Percentiles rank a stretch among this genome's conserved stretches.
Evolutionary conservation across 108 stramenopile genomes (phyloP).

Genomic region (Cyclotella sp.): DNA sequence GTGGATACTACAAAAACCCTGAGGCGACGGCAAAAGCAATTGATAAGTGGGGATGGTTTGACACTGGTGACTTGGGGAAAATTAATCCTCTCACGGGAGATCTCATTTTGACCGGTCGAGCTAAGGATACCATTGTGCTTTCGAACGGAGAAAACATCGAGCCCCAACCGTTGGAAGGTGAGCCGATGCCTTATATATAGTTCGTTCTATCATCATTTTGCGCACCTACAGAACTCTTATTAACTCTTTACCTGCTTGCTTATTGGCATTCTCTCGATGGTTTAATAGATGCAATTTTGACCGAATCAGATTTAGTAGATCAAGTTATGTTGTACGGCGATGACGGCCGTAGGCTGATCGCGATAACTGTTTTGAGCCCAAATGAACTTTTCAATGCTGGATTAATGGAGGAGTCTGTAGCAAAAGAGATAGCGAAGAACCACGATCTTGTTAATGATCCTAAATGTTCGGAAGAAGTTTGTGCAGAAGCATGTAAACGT

Average conservation of each 20-base stretch:
- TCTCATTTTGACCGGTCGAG: slow-evolving; percentile 71
- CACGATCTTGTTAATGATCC: slow-evolving; percentile 79
- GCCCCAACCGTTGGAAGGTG: slow-evolving; percentile 59
- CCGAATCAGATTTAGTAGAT: slow-evolving; percentile 74
- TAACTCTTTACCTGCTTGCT: background rate
- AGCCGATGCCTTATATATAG: background rate
- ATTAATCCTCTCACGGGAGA: slow-evolving; percentile 70
- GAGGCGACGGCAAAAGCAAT: slow-evolving; percentile 66
- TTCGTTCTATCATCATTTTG: background rate
- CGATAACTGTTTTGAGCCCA: slow-evolving; percentile 83
- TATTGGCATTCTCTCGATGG: background rate
- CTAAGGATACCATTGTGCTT: slow-evolving; percentile 81
- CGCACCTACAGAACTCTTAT: background rate
- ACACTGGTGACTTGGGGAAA: slow-evolving; percentile 76
- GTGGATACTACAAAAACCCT: slow-evolving; percentile 80
- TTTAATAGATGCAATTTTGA: slow-evolving; percentile 60
- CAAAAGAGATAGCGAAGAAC: slow-evolving; percentile 54
- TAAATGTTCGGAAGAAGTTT: slow-evolving; percentile 73
- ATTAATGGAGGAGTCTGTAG: slow-evolving; percentile 57
- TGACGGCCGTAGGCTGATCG: slow-evolving; percentile 84
- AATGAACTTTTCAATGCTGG: slow-evolving; percentile 70
- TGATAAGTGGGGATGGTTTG: slow-evolving; percentile 71
- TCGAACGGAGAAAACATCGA: slow-evolving; percentile 75
- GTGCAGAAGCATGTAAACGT: slow-evolving; percentile 50
- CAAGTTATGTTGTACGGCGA: slow-evolving; percentile 95